Conservation (phyloP, 805 yeast species). For the Ogataea parapolymorpha region DNA sequence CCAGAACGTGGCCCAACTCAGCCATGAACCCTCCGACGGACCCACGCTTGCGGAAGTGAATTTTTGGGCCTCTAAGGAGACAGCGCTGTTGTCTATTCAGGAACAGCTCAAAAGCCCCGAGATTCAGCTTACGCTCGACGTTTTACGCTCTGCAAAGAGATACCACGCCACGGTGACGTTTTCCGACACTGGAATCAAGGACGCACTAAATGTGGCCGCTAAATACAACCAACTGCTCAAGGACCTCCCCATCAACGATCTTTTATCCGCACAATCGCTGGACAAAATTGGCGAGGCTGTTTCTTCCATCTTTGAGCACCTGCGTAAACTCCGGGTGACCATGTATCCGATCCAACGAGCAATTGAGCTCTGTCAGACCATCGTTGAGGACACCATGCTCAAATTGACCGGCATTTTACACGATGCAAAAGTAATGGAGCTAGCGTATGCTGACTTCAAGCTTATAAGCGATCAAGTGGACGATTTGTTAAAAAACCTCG, state of each 20-base stretch:
- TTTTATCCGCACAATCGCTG: conserved; percentile 47
- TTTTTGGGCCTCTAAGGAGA: conserved; percentile 76
- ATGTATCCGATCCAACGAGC: conserved; percentile 65
- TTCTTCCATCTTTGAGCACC: conserved; percentile 50
- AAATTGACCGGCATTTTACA: conserved; percentile 41
- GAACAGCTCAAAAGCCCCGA: conserved; percentile 55
- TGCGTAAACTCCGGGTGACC: conserved; percentile 58
- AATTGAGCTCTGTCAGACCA: conserved; percentile 59
- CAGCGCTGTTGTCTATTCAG: conserved; percentile 51
- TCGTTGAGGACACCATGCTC: conserved; percentile 53
- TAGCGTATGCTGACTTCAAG: conserved; percentile 40
- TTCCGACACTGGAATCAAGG: conserved; percentile 66
- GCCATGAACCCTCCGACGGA: conserved; percentile 54
- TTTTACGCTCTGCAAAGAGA: conserved; percentile 68
- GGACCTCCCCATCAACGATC: conserved; percentile 65
- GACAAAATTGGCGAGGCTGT: conserved; percentile 44
- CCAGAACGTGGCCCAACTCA: conserved; percentile 51
- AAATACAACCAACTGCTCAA: conserved; percentile 61
- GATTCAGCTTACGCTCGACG: conserved; percentile 53
- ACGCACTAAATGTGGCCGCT: conserved; percentile 47
- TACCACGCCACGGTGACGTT: conserved; percentile 72
- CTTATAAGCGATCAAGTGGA: conserved; percentile 28
- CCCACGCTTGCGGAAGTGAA: conserved; percentile 61
- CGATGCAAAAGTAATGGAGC: conserved; percentile 40
- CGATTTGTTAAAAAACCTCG: conserved; percentile 48